phyloP scores from a whole-genome alignment of 1,284 basidiomycete genomes.

The Cryptococcus jaspeensis region DNA sequence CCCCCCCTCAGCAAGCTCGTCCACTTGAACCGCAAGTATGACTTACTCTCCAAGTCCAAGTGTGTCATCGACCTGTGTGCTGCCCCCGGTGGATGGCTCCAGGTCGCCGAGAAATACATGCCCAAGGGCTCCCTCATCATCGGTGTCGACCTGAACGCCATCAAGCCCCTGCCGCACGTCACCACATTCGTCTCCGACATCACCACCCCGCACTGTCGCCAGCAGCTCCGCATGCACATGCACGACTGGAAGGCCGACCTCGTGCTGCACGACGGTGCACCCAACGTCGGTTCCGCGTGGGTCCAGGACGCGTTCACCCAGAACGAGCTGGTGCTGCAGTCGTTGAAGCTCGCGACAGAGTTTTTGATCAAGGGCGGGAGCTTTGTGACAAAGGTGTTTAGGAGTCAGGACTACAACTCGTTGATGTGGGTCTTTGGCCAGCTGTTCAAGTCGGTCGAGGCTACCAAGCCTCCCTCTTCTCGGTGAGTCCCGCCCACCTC shows the following conservation, averaged over 20 bases:
- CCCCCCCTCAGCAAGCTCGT: slow-evolving; percentile 72
- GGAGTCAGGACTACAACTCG: slow-evolving; percentile 97
- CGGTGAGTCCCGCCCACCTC: slow-evolving; percentile 58
- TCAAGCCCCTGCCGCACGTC: slow-evolving; percentile 91
- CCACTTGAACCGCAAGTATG: slow-evolving; percentile 97
- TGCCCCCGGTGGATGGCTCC: slow-evolving; percentile 98
- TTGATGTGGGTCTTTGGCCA: slow-evolving; percentile 99
- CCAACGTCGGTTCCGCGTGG: slow-evolving; percentile 99
- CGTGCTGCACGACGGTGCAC: slow-evolving; percentile 99
- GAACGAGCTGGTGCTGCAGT: slow-evolving; percentile 94
- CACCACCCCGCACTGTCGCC: slow-evolving; percentile 87
- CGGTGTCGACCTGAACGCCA: slow-evolving; percentile 94
- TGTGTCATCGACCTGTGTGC: slow-evolving; percentile 99
- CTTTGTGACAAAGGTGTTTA: slow-evolving; percentile 98
- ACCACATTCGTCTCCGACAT: slow-evolving; percentile 94
- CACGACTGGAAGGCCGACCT: slow-evolving; percentile 99
- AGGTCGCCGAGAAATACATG: slow-evolving; percentile 99
- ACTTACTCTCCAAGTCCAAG: slow-evolving; percentile 83
- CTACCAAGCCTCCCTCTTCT: slow-evolving; percentile 97
- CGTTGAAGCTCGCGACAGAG: slow-evolving; percentile 93
- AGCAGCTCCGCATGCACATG: slow-evolving; percentile 79
- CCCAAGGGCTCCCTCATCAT: slow-evolving; percentile 91
- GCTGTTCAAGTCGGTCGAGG: slow-evolving; percentile 93
- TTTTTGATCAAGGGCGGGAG: slow-evolving; percentile 91
- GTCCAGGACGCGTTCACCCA: slow-evolving; percentile 98